A percentile compares a stretch with the other conserved stretches of the same genome.
These are phyloP conservation scores for Leishmania mexicana DNA, from an alignment of 208 protist species.

Conservation along the genomic window DNA sequence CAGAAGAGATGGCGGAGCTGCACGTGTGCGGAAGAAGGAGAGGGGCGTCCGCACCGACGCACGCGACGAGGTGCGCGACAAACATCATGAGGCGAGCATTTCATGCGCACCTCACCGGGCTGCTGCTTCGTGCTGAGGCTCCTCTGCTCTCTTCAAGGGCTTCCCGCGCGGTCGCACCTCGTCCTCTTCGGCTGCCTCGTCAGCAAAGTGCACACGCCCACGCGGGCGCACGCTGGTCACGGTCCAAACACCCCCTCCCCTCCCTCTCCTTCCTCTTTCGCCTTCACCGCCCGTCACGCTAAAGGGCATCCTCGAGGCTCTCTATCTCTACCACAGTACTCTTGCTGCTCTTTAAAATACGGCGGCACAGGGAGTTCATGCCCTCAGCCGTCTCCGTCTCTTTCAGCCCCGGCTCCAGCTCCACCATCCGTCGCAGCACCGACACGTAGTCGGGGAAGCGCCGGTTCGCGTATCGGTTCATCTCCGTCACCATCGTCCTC, in stretches of 20 bases:
- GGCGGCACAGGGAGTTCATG: constrained; percentile 42
- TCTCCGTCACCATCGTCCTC: constrained; percentile 57
- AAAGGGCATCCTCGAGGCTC: constrained; percentile 14
- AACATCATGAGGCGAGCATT: not conserved
- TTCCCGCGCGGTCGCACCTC: not conserved
- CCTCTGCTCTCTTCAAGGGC: not conserved
- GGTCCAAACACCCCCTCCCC: not conserved
- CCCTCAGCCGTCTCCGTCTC: constrained; percentile 62
- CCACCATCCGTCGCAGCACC: constrained; percentile 35
- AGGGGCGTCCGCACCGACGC: not conserved
- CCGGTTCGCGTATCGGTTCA: constrained; percentile 65
- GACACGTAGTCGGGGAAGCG: constrained; percentile 52
- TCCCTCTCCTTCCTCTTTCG: constrained; percentile 1
- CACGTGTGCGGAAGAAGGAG: not conserved
- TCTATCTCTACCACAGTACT: not conserved
- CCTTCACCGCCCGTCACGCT: not conserved
- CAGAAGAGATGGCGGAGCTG: not conserved
- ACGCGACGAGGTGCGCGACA: not conserved
- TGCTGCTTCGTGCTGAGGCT: not conserved
- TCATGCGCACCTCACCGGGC: not conserved
- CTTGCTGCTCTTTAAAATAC: constrained; percentile 14
- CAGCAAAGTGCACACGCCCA: not conserved
- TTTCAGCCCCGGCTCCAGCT: constrained; percentile 44
- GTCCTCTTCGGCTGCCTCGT: not conserved
- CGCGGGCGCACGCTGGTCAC: not conserved